Base-by-base conservation (phyloP, 192 early-diverging fungal genomes). In the Rhizophlyctis rosea region DNA sequence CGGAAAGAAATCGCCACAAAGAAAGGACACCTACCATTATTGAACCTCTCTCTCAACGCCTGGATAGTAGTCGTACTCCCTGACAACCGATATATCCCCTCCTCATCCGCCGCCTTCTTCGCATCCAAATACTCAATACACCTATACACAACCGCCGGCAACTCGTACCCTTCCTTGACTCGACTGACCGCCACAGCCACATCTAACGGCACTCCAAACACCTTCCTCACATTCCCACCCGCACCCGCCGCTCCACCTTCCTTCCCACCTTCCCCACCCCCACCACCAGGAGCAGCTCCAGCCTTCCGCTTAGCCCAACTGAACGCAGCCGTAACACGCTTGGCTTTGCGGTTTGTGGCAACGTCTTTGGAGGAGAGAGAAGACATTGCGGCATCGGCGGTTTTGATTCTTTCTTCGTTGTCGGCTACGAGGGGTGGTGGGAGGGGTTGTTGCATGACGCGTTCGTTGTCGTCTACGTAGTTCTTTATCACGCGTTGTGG, bases 111-210 rank as follows among this genome's bases (percentile, higher is more conserved):
- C 5, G 94, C 96, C 67, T 90, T 88, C 68, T 89, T 90, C 2
- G 87, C 82, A 70, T 98, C 95, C 51, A 98, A 69, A 63, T 92
- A 98, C 77, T 98, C 95, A 54, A 98, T 94, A 63, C 95, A 96
- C 21, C 96, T 78, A 73, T 88, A 96, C 1, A 98, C 88, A 31
- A 98, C 84, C 2, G 93, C 87, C 23, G 96, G 96, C 21, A 98
- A 76, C 30, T 87, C 84, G 68, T 90, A 87, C 9, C 81, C 84
- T 44, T 93, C 93, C 29, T 81, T 79, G 24, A 94, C 76, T 25
- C 79, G 72, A 3, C 89, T 86, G 13, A 85, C 69, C 5, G 85
- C 80, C 1, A 97, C 83, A 0, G 88, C 90, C 25, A 82, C 80
- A 60, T 94, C 91, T 29, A 98, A 72, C 1, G 93, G 71, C 11